Conservation (phyloP, 768 basidiomycete species). For the Leccinum variicolor region DNA sequence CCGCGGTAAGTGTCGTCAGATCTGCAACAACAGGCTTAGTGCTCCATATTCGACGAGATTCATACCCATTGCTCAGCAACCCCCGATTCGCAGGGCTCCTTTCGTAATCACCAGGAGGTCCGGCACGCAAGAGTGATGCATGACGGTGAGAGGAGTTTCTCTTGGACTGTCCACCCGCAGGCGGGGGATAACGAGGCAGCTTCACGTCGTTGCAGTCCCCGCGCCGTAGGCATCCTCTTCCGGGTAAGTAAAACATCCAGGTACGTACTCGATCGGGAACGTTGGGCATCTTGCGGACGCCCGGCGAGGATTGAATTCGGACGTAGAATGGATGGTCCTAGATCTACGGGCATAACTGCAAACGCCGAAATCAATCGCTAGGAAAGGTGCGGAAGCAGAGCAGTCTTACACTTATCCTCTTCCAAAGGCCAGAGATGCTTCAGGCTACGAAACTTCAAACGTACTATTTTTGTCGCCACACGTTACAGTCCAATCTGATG, state of each 20-base stretch:
- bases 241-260: constrained; percentile 2
- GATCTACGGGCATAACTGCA: not conserved
- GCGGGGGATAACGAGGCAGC: not conserved
- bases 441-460: constrained; percentile 2
- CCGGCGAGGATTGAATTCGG: not conserved
- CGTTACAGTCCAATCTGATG: too few species aligned
- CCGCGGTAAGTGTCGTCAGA: too few species aligned
- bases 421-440: constrained; percentile 10
- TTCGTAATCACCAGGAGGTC: too few species aligned
- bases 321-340: constrained; percentile 4
- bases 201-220: not conserved
- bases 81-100: too few species aligned
- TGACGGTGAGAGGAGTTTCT: not conserved
- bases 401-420: constrained; percentile 3
- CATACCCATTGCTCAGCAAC: too few species aligned
- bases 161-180: not conserved
- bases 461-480: too few species aligned
- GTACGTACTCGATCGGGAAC: constrained; percentile 8
- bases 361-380: not conserved
- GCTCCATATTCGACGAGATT: too few species aligned
- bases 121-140: not conserved
- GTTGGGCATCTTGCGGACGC: constrained; percentile 4
- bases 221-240: not conserved
- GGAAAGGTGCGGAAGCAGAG: not conserved
- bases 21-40: too few species aligned